phyloP scores from a whole-genome alignment of 768 basidiomycete genomes.

The Mycena chlorophos region DNA sequence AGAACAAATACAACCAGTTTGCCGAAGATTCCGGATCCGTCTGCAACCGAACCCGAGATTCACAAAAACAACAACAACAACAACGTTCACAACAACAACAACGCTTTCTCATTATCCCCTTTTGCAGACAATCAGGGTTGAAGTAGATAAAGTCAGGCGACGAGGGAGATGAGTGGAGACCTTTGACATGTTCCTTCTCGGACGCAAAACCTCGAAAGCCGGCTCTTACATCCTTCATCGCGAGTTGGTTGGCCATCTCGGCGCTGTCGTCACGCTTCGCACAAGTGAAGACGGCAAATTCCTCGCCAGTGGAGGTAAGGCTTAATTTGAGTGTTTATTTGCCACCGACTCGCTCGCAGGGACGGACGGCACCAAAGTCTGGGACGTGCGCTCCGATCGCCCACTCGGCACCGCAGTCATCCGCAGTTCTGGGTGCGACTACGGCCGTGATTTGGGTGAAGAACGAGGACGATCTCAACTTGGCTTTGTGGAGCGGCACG shows the following conservation, averaged over 20 bases:
- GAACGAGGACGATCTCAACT: conserved; percentile 17
- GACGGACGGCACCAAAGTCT: conserved; percentile 17
- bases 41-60: too few species aligned
- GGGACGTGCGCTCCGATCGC: conserved; percentile 13
- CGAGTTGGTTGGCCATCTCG: conserved; percentile 16
- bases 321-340: not conserved
- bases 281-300: conserved; percentile 14
- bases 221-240: conserved; percentile 8
- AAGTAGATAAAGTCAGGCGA: too few species aligned
- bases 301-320: conserved; percentile 18
- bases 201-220: too few species aligned
- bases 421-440: conserved; percentile 12
- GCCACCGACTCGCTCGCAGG: not conserved
- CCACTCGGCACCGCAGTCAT: conserved; percentile 7
- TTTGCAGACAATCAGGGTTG: too few species aligned
- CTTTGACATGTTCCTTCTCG: too few species aligned
- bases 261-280: conserved; percentile 12
- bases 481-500: conserved; percentile 20
- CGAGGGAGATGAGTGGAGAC: too few species aligned
- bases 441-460: conserved; percentile 22
- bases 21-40: too few species aligned
- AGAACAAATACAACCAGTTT: too few species aligned
- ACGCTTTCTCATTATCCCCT: too few species aligned
- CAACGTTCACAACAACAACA: too few species aligned
- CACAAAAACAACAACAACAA: too few species aligned